These are phyloP conservation scores for Rhododendron henanense DNA, from an alignment of 148 eudicot species.

Conservation along the genomic window DNA sequence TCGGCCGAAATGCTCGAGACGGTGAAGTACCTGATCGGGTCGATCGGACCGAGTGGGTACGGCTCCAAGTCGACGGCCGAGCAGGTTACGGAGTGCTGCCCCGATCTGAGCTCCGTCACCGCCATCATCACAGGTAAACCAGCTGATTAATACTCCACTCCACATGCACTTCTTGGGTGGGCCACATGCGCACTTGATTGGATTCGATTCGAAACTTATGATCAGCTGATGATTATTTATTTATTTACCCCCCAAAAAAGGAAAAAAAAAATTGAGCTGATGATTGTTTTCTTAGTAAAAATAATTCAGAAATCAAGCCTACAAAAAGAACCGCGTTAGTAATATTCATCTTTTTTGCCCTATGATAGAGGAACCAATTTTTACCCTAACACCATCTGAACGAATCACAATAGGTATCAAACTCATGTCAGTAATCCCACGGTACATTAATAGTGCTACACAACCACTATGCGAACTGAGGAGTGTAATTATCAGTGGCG, in stretches of 20 bases:
- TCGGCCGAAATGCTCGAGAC: slow-evolving; percentile 54
- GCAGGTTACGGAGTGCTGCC: slow-evolving; percentile 52
- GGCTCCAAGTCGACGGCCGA: slow-evolving; percentile 90
- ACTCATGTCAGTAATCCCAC: no score
- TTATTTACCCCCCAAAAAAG: no score
- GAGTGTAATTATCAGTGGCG: no score
- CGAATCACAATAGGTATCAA: no score
- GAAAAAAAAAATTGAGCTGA: no score
- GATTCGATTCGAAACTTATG: not conserved
- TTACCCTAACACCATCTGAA: no score
- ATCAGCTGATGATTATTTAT: not conserved
- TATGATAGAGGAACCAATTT: no score
- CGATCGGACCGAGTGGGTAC: slow-evolving; percentile 74
- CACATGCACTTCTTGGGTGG: not conserved
- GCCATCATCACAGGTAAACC: slow-evolving; percentile 87
- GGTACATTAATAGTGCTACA: no score
- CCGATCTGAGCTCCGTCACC: slow-evolving; percentile 48
- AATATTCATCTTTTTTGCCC: no score
- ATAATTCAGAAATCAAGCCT: no score
- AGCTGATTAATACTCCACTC: not conserved
- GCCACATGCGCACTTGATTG: not conserved
- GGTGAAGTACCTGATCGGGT: slow-evolving; percentile 63
- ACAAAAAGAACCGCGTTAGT: no score
- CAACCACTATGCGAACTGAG: no score
- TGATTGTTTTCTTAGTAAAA: not conserved